Evolutionary conservation across 2,329 filamentous ascomycete genomes (phyloP).

Genomic region (Talaromyces sp.): DNA sequence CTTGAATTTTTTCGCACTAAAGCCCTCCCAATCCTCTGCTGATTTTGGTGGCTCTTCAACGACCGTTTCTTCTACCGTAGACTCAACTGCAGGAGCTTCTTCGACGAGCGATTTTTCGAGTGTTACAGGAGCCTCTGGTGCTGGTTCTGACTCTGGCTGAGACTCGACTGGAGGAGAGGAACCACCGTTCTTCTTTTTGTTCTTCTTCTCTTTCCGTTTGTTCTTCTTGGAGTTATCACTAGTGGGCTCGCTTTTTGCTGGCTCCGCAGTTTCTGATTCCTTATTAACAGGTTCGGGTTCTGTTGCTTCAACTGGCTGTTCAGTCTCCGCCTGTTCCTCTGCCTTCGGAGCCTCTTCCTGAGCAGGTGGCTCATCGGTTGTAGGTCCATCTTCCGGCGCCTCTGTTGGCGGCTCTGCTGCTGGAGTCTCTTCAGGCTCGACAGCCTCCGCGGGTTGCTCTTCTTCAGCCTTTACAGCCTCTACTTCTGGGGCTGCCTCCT

Average conservation of each 20-base stretch:
- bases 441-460: conserved; percentile 19
- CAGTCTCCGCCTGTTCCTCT: neutral
- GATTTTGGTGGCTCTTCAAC: conserved; percentile 16
- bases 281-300: neutral
- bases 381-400: conserved; percentile 11
- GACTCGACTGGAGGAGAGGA: conserved; percentile 4
- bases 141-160: conserved; percentile 10
- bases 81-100: neutral
- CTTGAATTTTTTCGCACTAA: neutral
- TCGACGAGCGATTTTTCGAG: conserved; percentile 23
- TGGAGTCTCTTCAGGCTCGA: conserved; percentile 20
- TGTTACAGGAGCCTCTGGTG: conserved; percentile 16
- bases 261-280: neutral
- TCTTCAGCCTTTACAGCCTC: conserved; percentile 13
- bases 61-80: conserved; percentile 15
- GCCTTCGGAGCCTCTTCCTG: conserved; percentile 4
- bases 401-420: conserved; percentile 16
- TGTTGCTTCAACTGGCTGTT: neutral
- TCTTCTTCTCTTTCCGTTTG: conserved; percentile 13
- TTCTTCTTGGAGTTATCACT: neutral
- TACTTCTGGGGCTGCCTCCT: conserved; percentile 18
- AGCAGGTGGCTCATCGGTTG: conserved; percentile 20
- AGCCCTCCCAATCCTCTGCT: neutral
- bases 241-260: neutral
- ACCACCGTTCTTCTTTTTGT: neutral